Evolutionary conservation across 768 basidiomycete species (phyloP).

Genomic region (Mrakia blollopis): DNA sequence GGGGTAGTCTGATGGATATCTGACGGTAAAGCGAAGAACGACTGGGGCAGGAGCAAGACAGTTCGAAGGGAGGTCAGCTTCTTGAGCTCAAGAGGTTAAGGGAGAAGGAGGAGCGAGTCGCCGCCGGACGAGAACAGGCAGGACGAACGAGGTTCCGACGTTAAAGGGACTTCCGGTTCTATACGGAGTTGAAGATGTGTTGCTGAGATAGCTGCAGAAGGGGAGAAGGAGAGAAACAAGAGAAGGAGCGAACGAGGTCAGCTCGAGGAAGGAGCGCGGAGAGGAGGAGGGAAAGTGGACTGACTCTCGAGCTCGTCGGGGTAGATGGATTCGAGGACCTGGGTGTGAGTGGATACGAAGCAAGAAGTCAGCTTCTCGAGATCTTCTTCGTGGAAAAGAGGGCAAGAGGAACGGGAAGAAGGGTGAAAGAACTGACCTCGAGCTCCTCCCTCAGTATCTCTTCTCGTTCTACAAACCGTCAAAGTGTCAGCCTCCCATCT

Average conservation of each 20-base stretch:
- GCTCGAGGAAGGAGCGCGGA: conserved; percentile 3
- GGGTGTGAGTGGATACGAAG: conserved; percentile 8
- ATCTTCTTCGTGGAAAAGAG: conserved; percentile 6
- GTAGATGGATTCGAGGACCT: conserved; percentile 95
- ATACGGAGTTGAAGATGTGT: conserved; percentile 24
- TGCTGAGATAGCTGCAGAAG: conserved; percentile 19
- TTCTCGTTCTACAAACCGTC: conserved; percentile 38
- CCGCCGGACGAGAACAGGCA: conserved; percentile 42
- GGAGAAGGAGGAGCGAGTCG: conserved; percentile 21
- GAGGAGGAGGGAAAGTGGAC: neutral
- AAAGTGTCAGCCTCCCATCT: neutral
- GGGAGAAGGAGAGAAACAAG: neutral
- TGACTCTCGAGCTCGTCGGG: conserved; percentile 60
- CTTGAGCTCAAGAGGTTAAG: neutral
- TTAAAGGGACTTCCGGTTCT: conserved; percentile 73
- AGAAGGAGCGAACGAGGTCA: neutral
- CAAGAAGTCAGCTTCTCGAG: neutral
- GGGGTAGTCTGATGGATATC: conserved; percentile 78
- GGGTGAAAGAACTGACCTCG: conserved; percentile 60
- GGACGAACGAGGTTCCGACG: conserved; percentile 54
- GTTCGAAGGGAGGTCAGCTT: neutral
- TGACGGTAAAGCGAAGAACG: conserved; percentile 63
- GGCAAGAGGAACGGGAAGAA: too few relatives aligned
- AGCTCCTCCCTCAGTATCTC: conserved; percentile 72
- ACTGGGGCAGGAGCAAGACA: conserved; percentile 52